phyloP scores from a whole-genome alignment of 257 asterid species.

The Catharanthus roseus region DNA sequence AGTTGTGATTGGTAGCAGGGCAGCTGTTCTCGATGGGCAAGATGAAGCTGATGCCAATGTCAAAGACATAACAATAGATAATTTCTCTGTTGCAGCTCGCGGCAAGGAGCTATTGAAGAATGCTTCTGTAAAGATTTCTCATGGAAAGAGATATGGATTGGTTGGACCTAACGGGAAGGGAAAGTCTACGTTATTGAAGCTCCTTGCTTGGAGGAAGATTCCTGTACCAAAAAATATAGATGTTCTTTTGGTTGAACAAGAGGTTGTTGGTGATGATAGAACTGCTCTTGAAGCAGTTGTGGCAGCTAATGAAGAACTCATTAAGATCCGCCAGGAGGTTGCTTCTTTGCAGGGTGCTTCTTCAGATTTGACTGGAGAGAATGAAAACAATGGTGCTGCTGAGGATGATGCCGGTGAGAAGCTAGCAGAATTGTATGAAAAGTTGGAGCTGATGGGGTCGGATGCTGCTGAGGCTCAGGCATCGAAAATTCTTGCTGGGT shows the following conservation, averaged over 20 bases:
- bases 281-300: constrained; percentile 59
- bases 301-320: constrained; percentile 30
- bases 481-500: constrained; percentile 32
- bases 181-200: constrained; percentile 41
- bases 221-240: constrained; percentile 61
- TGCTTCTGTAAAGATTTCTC: constrained; percentile 26
- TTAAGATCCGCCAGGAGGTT: constrained; percentile 27
- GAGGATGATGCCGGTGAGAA: constrained; percentile 13
- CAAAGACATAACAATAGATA: constrained; percentile 11
- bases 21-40: constrained; percentile 23
- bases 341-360: constrained; percentile 19
- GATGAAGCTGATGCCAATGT: constrained; percentile 24
- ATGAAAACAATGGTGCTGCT: constrained; percentile 3
- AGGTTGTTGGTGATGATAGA: constrained; percentile 53
- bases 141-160: constrained; percentile 29
- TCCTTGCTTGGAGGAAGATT: constrained; percentile 59
- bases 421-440: constrained; percentile 32
- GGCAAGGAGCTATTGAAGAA: constrained; percentile 31
- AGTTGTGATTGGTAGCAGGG: constrained; percentile 18
- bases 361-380: constrained; percentile 5
- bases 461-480: constrained; percentile 37
- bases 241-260: constrained; percentile 65
- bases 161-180: constrained; percentile 31
- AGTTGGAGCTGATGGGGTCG: constrained; percentile 29
- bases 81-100: constrained; percentile 22